phyloP scores from a whole-genome alignment of 106 monocot species.

The Gastrodia elata region DNA sequence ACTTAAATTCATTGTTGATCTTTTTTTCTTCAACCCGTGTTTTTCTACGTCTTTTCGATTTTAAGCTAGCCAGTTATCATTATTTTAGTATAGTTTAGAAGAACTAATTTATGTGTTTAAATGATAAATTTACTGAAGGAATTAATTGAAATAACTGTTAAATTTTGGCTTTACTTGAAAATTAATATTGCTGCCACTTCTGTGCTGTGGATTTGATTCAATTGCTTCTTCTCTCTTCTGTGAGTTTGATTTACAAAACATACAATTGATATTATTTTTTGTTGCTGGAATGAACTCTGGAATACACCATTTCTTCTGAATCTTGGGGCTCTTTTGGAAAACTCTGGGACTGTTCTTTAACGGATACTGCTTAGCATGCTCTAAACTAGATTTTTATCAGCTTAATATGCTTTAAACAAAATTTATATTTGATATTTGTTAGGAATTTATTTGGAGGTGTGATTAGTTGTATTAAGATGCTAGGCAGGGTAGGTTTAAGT shows the following conservation, averaged over 20 bases:
- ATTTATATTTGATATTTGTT: no score
- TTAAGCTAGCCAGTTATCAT: not conserved
- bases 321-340: no score
- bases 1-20: not conserved
- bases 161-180: not conserved
- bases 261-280: no score
- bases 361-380: no score
- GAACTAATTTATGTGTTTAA: not conserved
- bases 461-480: no score
- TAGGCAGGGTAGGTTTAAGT: no score
- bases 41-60: not conserved
- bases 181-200: not conserved
- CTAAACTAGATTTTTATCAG: no score
- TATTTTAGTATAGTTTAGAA: not conserved
- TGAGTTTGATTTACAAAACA: not conserved
- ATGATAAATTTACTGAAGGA: not conserved
- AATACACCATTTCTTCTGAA: no score
- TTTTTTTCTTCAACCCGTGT: not conserved
- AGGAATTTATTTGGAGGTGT: no score
- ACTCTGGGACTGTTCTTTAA: no score
- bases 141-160: not conserved
- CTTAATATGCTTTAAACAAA: no score
- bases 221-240: not conserved
- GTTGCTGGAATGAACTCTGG: no score
- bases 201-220: not conserved